These are phyloP conservation scores for Starmera stellimalicola DNA, from an alignment of 1,139 yeast genomes.

Conservation along the genomic window DNA sequence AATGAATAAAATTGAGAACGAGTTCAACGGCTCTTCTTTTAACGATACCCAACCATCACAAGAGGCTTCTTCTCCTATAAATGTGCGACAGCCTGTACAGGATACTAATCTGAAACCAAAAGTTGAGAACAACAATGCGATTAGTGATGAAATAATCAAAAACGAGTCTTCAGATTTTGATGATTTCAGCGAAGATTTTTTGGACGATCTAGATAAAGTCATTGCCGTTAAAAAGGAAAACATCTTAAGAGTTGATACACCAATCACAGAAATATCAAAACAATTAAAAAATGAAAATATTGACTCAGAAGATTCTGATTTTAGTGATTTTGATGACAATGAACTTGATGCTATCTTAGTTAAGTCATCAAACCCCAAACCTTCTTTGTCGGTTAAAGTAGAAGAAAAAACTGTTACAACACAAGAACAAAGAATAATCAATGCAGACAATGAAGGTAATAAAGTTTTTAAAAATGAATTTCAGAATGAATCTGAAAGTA, in stretches of 20 bases:
- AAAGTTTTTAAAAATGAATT: slow-evolving; percentile 25
- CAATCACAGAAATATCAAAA: slow-evolving; percentile 1
- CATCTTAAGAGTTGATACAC: not conserved
- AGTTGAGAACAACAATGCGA: not conserved
- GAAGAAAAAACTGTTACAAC: slow-evolving; percentile 9
- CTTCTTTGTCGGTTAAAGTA: too few relatives aligned
- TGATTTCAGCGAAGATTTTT: slow-evolving; percentile 17
- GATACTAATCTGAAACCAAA: not conserved
- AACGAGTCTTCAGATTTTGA: slow-evolving; percentile 16
- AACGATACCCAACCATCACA: not conserved
- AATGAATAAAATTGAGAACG: not conserved
- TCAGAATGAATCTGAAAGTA: slow-evolving; percentile 20
- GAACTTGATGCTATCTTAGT: slow-evolving; percentile 4
- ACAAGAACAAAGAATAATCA: slow-evolving; percentile 14
- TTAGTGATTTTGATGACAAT: slow-evolving; percentile 1
- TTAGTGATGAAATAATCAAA: too few relatives aligned
- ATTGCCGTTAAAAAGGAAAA: slow-evolving; percentile 1
- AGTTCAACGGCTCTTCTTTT: not conserved
- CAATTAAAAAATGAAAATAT: not conserved
- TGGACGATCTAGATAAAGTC: slow-evolving; percentile 14
- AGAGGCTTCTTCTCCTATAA: not conserved
- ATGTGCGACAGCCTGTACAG: not conserved
- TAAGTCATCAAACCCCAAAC: not conserved
- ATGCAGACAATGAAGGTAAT: slow-evolving; percentile 21
- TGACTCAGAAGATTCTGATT: not conserved